These are phyloP conservation scores for Coemansia sp. DNA, from an alignment of 192 early-diverging fungal genomes.

Conservation along the genomic window DNA sequence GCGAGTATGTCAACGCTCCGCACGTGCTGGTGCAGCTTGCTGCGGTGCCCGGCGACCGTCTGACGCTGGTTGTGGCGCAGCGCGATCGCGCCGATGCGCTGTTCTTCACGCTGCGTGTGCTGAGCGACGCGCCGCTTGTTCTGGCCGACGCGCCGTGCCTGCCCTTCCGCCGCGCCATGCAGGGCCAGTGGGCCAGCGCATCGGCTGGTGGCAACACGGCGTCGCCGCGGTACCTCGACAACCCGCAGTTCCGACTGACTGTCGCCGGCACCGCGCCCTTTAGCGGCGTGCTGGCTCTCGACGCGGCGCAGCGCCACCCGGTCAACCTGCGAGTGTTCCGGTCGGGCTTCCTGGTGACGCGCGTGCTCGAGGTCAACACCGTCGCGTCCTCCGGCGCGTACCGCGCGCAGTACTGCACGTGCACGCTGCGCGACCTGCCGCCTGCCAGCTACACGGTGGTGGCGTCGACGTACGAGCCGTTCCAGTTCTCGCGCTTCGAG, in stretches of 20 bases:
- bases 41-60: constrained; percentile 33
- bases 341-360: constrained; percentile 68
- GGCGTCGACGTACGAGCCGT: constrained; percentile 74
- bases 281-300: constrained; percentile 57
- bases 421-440: constrained; percentile 58
- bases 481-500: constrained; percentile 62
- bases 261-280: constrained; percentile 41
- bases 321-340: constrained; percentile 68
- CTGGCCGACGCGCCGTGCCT: constrained; percentile 57
- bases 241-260: constrained; percentile 73
- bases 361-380: constrained; percentile 57
- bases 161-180: constrained; percentile 42
- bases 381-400: constrained; percentile 72
- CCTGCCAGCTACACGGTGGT: constrained; percentile 74
- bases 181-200: constrained; percentile 66
- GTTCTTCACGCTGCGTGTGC: constrained; percentile 73
- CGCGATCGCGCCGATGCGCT: constrained; percentile 65
- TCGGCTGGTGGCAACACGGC: constrained; percentile 76
- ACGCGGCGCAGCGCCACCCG: constrained; percentile 60
- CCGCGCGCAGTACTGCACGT: constrained; percentile 71
- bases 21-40: constrained; percentile 63
- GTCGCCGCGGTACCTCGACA: constrained; percentile 66
- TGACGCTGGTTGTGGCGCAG: constrained; percentile 79
- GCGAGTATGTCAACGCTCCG: constrained; percentile 85
- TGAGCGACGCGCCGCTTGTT: constrained; percentile 60